Conservation (phyloP, 2,329 filamentous ascomycete species). For the Cordyceps sp. region DNA sequence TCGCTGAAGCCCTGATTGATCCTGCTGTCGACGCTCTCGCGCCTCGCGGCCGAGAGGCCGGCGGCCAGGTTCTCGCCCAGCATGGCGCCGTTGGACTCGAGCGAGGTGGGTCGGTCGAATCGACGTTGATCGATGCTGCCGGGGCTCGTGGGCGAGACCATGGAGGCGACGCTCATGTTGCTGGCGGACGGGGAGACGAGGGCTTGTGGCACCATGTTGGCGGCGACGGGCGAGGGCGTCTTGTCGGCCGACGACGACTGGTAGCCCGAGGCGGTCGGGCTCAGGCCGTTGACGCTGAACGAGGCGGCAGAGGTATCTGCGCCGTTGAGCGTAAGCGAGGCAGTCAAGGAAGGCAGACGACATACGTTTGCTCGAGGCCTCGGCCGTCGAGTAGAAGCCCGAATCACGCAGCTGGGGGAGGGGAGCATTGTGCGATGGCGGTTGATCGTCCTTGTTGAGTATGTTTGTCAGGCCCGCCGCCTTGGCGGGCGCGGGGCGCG, state of each 20-base stretch:
- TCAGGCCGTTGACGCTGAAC: constrained; percentile 19
- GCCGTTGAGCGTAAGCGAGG: constrained; percentile 1
- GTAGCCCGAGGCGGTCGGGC: constrained; percentile 28
- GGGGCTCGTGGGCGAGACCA: constrained; percentile 43
- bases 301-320: constrained; percentile 22
- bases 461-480: constrained; percentile 21
- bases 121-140: constrained; percentile 24
- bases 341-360: constrained; percentile 1
- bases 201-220: constrained; percentile 32
- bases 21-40: constrained; percentile 67
- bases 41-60: constrained; percentile 32
- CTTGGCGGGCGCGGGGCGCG: constrained; percentile 10
- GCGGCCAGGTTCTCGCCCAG: constrained; percentile 19
- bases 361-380: constrained; percentile 26
- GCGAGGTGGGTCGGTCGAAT: constrained; percentile 22
- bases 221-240: constrained; percentile 42
- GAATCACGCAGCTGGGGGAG: constrained; percentile 21
- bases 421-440: constrained; percentile 10
- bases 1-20: constrained; percentile 58
- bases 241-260: constrained; percentile 38
- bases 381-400: constrained; percentile 25
- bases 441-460: constrained; percentile 18
- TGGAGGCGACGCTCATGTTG: constrained; percentile 50
- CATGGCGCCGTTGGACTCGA: constrained; percentile 15
- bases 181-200: constrained; percentile 37